A percentile compares a stretch with the other conserved stretches of the same genome.
Conservation (phyloP, 495 filamentous ascomycete species). For the Jackrogersella minutella region DNA sequence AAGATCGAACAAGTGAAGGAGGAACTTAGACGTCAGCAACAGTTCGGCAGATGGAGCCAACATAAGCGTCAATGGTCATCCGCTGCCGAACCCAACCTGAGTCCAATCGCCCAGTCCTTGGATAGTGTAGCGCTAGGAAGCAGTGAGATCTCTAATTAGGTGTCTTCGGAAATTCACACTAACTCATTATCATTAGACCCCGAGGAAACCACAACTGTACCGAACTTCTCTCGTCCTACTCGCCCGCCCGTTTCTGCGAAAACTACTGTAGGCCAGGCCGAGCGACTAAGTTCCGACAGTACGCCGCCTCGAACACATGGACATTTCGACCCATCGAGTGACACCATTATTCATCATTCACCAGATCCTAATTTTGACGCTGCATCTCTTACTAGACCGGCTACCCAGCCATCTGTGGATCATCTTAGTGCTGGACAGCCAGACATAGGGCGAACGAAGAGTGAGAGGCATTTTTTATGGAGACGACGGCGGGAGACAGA, state of each 20-base stretch:
- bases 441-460: slow-evolving; percentile 23
- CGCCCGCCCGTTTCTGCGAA: slow-evolving; percentile 29
- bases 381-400: slow-evolving; percentile 6
- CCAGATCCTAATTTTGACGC: slow-evolving; percentile 6
- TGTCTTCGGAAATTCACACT: slow-evolving; percentile 29
- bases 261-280: slow-evolving; percentile 28
- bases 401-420: slow-evolving; percentile 14
- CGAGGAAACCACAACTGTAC: slow-evolving; percentile 16
- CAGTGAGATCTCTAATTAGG: slow-evolving; percentile 42
- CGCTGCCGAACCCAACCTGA: slow-evolving; percentile 55
- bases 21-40: slow-evolving; percentile 44
- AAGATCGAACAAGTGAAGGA: slow-evolving; percentile 48
- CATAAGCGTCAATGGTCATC: slow-evolving; percentile 58
- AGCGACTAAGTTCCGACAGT: slow-evolving; percentile 31
- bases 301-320: neutral
- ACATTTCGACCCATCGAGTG: slow-evolving; percentile 28
- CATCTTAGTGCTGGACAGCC: neutral
- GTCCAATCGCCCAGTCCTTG: slow-evolving; percentile 56
- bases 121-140: slow-evolving; percentile 37
- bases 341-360: slow-evolving; percentile 40
- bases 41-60: slow-evolving; percentile 50
- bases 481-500: slow-evolving; percentile 38
- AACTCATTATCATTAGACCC: slow-evolving; percentile 26
- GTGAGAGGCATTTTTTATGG: slow-evolving; percentile 46
- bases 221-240: slow-evolving; percentile 39